Evolutionary conservation across 768 basidiomycete genomes (phyloP), one percentile per base, ranked within the genome.

Genomic region (Boletus barrowsii): DNA sequence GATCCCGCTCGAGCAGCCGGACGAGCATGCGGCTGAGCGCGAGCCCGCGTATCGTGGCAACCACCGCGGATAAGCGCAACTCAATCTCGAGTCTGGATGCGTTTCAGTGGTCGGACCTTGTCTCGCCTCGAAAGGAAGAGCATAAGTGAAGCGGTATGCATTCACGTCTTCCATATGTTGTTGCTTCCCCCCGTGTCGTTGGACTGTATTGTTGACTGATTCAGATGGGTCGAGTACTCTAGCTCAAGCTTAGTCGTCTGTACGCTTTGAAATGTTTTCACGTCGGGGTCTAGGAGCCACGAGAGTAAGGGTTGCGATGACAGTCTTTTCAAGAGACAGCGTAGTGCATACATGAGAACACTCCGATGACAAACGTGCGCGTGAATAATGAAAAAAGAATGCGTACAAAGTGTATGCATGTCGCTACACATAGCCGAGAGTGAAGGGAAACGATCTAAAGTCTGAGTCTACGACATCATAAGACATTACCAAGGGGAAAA

Each of bases 1-100:
- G 72, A 53, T 78, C 77, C 24, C 72, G 76, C 24, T 76, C 78
- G 11, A 74, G 70, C 65, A 78, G 77, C 62, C 67, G 75, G 18
- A 73, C 74, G 33, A 70, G 75, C 49, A 53, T 73, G 35, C 69
- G 70, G 36, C 47, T 71, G 51, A 71, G 70, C 36, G 57, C 60
- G 14, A 69, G 69, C 51, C 71, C 71, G 18, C 68, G 70, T 18
- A 63, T 72, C 40, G 59, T 70, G 14, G 67, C 69, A n/a, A 62
- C 61, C 18, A 64, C 60, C 1, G 64, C 54, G 20, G 68, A 71
- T 30, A 66, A 68, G 24, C 70, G 68, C 42, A 67, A 57, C 51
- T 70, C 68, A 29, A 60, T 71, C 47, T 64, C 67, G 3, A 69
- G 61, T 42, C 33, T 70, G 51, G 69, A 71, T 26, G 65, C 65